Conservation (phyloP, 2,329 filamentous ascomycete genomes). For the Gaeumannomyces tritici region DNA sequence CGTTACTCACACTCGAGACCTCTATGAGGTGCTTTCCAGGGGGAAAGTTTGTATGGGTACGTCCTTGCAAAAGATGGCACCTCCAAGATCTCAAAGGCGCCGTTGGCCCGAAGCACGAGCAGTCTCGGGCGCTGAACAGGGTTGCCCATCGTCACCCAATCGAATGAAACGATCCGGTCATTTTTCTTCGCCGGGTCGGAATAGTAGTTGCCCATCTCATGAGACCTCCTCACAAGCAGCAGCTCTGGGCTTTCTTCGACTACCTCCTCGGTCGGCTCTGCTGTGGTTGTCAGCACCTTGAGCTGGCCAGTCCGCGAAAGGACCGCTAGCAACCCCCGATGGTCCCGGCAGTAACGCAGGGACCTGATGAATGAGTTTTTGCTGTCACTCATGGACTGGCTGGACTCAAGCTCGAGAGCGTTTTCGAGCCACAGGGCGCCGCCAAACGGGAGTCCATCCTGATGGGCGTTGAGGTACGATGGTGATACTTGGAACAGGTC, state of each 20-base stretch:
- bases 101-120: slow-evolving; percentile 49
- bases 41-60: slow-evolving; percentile 50
- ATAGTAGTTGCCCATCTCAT: slow-evolving; percentile 53
- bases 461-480: slow-evolving; percentile 46
- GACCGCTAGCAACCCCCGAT: slow-evolving; percentile 49
- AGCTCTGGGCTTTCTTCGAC: slow-evolving; percentile 45
- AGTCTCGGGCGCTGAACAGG: slow-evolving; percentile 46
- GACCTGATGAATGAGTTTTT: slow-evolving; percentile 53
- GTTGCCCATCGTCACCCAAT: slow-evolving; percentile 53
- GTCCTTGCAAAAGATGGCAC: slow-evolving; percentile 48
- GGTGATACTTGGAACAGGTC: slow-evolving; percentile 41
- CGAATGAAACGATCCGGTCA: slow-evolving; percentile 57
- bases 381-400: slow-evolving; percentile 38
- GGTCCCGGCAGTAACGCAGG: slow-evolving; percentile 53
- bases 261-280: slow-evolving; percentile 35
- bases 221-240: slow-evolving; percentile 47
- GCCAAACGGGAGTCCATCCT: slow-evolving; percentile 54
- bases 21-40: slow-evolving; percentile 50
- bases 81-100: slow-evolving; percentile 51
- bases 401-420: slow-evolving; percentile 45
- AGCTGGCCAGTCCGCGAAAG: slow-evolving; percentile 55
- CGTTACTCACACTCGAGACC: slow-evolving; percentile 38
- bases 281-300: slow-evolving; percentile 48
- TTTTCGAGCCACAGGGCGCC: slow-evolving; percentile 47
- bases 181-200: slow-evolving; percentile 40